phyloP scores from a whole-genome alignment of 2,329 filamentous ascomycete species.

The Trichoderma breve region DNA sequence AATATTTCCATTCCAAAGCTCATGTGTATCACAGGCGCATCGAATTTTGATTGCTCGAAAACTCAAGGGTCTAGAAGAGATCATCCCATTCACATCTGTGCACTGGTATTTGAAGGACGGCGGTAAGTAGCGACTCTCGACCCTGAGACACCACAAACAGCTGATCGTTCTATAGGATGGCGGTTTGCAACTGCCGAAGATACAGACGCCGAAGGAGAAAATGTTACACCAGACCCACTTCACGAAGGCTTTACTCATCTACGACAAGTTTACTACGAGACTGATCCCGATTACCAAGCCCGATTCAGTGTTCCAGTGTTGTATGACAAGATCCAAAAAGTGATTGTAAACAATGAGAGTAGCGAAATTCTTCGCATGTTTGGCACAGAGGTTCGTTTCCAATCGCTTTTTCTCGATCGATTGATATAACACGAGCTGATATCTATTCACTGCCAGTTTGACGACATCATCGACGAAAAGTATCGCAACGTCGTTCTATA shows the following conservation, averaged over 20 bases:
- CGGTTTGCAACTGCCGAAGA: conserved; percentile 68
- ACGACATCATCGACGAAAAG: conserved; percentile 61
- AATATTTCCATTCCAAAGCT: neutral
- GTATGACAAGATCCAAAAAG: conserved; percentile 70
- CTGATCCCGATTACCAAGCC: conserved; percentile 67
- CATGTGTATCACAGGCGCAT: conserved; percentile 54
- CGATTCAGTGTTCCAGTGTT: conserved; percentile 85
- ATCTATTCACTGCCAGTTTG: conserved; percentile 51
- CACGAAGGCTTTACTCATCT: conserved; percentile 68
- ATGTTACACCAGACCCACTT: conserved; percentile 64
- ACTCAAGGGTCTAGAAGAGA: conserved; percentile 85
- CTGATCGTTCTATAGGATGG: conserved; percentile 49
- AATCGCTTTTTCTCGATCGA: neutral
- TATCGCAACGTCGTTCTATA: conserved; percentile 63
- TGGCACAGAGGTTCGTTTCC: conserved; percentile 59
- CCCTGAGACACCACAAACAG: neutral
- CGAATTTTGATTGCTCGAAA: conserved; percentile 81
- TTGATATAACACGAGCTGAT: neutral
- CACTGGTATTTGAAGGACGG: conserved; percentile 79
- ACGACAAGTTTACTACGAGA: conserved; percentile 73
- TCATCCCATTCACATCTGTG: conserved; percentile 74
- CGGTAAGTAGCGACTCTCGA: conserved; percentile 36
- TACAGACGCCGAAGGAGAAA: conserved; percentile 50
- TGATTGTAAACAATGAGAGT: conserved; percentile 86
- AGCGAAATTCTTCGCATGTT: conserved; percentile 90